These are phyloP conservation scores for Grammothele lineata DNA, from an alignment of 768 basidiomycete genomes.

Conservation along the genomic window DNA sequence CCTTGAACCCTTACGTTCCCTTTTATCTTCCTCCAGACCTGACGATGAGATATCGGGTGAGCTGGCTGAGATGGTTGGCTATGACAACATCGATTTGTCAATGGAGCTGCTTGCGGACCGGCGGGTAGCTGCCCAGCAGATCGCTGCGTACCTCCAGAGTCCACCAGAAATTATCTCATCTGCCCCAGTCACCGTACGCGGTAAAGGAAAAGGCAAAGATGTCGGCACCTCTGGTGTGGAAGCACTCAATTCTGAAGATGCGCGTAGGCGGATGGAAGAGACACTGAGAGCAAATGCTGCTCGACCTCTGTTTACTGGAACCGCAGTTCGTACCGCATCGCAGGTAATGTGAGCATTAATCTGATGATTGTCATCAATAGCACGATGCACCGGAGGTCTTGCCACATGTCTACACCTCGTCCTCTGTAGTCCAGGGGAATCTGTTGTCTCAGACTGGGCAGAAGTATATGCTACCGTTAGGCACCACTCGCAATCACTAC, in stretches of 20 bases:
- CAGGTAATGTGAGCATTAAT: too few relatives aligned
- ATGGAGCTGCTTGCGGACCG: conserved; percentile 66
- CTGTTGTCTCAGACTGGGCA: conserved; percentile 69
- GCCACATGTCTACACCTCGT: conserved; percentile 87
- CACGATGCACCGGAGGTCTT: conserved; percentile 54
- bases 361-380: conserved; percentile 32
- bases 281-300: conserved; percentile 55
- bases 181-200: not conserved
- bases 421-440: conserved; percentile 52
- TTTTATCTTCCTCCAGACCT: conserved; percentile 45
- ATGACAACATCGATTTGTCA: conserved; percentile 77
- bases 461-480: conserved; percentile 78
- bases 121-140: conserved; percentile 3
- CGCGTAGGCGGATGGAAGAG: conserved; percentile 59
- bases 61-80: conserved; percentile 77
- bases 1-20: conserved; percentile 24
- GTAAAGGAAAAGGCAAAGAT: conserved; percentile 8
- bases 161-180: too few relatives aligned
- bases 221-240: conserved; percentile 6
- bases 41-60: conserved; percentile 76
- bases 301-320: conserved; percentile 59
- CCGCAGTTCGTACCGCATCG: too few relatives aligned
- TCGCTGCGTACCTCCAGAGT: conserved; percentile 1
- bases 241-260: conserved; percentile 41
- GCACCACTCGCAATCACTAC: conserved; percentile 58